Base-by-base conservation (phyloP, 805 yeast species). In the Lipomyces mesembrius region DNA sequence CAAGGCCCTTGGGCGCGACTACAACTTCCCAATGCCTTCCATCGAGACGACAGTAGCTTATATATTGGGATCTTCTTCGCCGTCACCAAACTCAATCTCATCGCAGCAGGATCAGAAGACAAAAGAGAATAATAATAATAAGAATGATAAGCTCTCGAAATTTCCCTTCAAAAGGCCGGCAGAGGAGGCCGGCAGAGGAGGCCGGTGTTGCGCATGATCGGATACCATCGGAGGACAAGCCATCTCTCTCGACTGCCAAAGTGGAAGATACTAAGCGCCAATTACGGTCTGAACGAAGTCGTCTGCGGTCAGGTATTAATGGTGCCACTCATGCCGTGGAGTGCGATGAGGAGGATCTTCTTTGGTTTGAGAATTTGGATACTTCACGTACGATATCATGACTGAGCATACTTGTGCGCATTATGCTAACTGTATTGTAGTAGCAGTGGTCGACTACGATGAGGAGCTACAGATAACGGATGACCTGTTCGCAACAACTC, bases 361-460 rank as follows among this genome's bases (percentile, higher is more conserved):
- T 66, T 8, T 66, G 69, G 69, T 66, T 66, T 49, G 69, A 60
- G 51, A 53, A 25, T 54, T 56, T 66, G 49, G 63, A 63, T 8
- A 17, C 32, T 9, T n/a, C 60, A 14, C 61, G 65, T 64, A 57
- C 20, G 32, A 34, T 14, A 5, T 51, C 17, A 8, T 20, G 7
- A 2, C 11, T 46, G 25, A 46, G 51, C 12, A 60, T 14, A 8
- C 32, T 11, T 27, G 46, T 20, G 35, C 32, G 32, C 54, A 14
- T 6, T 2, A 29, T 25, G 20, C 59, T 56, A 34, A 56, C 57
- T 29, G 6, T 29, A 9, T 39, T 20, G 7, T 12, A 25, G 12
- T 22, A 61, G 68, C 43, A 25, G 39, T 59, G n/a, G 43, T 65
- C 8, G 60, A 59, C 61, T 59, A 52, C 59, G 46, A 57, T 12